Percentiles rank a stretch among this genome's conserved stretches.
These are phyloP conservation scores for Wickerhamiella galacta DNA, from an alignment of 805 yeast genomes.

Conservation along the genomic window DNA sequence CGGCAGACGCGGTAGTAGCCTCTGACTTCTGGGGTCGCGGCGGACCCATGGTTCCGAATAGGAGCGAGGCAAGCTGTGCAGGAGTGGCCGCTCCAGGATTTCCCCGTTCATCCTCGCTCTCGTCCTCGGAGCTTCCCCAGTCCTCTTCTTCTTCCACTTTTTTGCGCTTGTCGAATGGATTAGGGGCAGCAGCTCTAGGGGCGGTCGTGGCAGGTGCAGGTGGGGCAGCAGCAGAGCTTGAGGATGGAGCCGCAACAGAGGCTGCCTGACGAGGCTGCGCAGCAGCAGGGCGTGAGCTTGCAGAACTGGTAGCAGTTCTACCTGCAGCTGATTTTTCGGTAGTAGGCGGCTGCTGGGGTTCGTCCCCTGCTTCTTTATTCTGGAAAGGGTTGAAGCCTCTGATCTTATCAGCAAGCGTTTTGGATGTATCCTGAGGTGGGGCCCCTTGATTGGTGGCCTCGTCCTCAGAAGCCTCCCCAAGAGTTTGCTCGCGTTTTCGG, in stretches of 20 bases:
- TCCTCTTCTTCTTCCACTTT: conserved; percentile 16
- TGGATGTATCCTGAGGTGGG: no score
- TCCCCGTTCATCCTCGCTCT: conserved; percentile 18
- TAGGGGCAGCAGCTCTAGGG: conserved; percentile 7
- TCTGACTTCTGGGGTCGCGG: conserved; percentile 11
- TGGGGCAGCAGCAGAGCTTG: conserved; percentile 5
- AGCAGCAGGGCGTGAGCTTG: conserved; percentile 6
- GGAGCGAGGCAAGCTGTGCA: conserved; percentile 26
- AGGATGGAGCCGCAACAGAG: conserved; percentile 3
- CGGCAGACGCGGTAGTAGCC: conserved; percentile 4
- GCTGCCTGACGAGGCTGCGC: conserved; percentile 4
- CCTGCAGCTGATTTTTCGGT: no score
- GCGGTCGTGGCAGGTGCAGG: conserved; percentile 7
- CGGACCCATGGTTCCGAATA: conserved; percentile 28
- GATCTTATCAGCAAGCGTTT: no score
- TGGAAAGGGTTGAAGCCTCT: no score
- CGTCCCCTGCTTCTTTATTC: no score
- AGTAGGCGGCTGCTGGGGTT: conserved; percentile 7
- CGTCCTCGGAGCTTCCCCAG: conserved; percentile 22
- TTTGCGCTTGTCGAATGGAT: conserved; percentile 2
- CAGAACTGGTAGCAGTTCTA: no score
- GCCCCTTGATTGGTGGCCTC: no score
- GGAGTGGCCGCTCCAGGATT: conserved; percentile 23
- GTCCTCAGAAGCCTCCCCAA: conserved; percentile 13
- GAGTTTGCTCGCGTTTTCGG: conserved; percentile 16